These are phyloP conservation scores for Croton laevigatus DNA, from an alignment of 441 rosid species.

Conservation along the genomic window DNA sequence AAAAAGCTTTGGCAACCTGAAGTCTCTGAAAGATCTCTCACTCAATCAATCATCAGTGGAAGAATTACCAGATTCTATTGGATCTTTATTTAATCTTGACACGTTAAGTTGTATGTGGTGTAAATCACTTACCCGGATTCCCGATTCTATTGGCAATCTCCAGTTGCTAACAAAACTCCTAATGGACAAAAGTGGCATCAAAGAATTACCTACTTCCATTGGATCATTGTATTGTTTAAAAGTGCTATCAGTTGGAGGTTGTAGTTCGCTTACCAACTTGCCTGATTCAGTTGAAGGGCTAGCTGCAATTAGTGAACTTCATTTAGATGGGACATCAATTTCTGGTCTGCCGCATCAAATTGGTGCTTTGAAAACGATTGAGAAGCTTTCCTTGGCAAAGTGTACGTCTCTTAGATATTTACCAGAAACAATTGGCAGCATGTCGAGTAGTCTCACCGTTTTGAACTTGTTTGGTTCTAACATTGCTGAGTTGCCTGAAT, in stretches of 20 bases:
- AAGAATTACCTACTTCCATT: slow-evolving; percentile 39
- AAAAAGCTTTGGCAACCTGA: slow-evolving; percentile 26
- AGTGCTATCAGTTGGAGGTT: slow-evolving; percentile 34
- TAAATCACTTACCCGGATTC: slow-evolving; percentile 37
- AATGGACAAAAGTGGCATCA: slow-evolving; percentile 25
- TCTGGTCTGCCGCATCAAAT: slow-evolving; percentile 41
- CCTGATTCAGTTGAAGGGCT: slow-evolving; percentile 51
- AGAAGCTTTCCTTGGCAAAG: slow-evolving; percentile 33
- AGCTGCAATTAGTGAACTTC: slow-evolving; percentile 33
- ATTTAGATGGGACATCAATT: slow-evolving; percentile 39
- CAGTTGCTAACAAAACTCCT: slow-evolving; percentile 30
- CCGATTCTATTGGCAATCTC: slow-evolving; percentile 41
- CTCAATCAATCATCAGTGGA: slow-evolving; percentile 36
- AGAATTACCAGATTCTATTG: slow-evolving; percentile 44
- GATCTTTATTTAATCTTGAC: slow-evolving; percentile 44
- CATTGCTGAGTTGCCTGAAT: slow-evolving; percentile 48
- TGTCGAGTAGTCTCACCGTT: slow-evolving; percentile 35
- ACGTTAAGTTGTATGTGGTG: slow-evolving; percentile 40
- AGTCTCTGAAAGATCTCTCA: slow-evolving; percentile 42
- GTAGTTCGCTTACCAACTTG: slow-evolving; percentile 31
- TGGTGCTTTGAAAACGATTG: slow-evolving; percentile 36
- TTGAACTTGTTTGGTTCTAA: slow-evolving; percentile 31
- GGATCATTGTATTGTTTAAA: slow-evolving; percentile 39
- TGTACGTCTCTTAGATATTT: slow-evolving; percentile 38
- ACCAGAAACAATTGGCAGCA: slow-evolving; percentile 44